Percentiles rank a stretch among this genome's conserved stretches.
phyloP scores from a whole-genome alignment of 352 stramenopile species.

The Pseudoperonospora humuli region DNA sequence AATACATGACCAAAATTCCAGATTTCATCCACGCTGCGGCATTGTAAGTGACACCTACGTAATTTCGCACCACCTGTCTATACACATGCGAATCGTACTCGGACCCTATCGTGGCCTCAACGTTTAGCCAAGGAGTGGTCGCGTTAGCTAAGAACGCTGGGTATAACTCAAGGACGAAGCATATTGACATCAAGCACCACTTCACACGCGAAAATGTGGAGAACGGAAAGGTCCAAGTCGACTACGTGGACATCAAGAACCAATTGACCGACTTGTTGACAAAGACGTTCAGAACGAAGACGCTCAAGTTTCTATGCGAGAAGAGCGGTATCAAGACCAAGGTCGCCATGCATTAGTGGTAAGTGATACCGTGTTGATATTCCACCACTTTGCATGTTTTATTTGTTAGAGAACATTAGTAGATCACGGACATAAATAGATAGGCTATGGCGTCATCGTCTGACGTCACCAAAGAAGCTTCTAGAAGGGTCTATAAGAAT shows the following conservation, averaged over 20 bases:
- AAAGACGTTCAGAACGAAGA: not conserved
- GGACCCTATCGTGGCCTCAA: too few species aligned
- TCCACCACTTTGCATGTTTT: too few species aligned
- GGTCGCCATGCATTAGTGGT: not conserved
- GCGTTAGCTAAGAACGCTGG: not conserved
- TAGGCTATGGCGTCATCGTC: too few species aligned
- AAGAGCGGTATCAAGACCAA: not conserved
- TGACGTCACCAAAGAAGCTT: too few species aligned
- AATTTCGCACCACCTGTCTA: constrained; percentile 23
- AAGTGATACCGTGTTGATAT: too few species aligned
- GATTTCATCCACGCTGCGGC: not conserved
- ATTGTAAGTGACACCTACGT: not conserved
- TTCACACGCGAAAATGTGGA: not conserved
- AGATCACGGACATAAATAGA: too few species aligned
- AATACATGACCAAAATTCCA: not conserved
- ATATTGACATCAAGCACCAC: not conserved
- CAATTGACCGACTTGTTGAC: not conserved
- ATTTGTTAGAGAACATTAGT: too few species aligned
- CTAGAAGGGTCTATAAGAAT: too few species aligned
- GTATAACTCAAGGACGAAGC: not conserved
- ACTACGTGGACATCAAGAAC: not conserved
- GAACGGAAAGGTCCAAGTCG: not conserved
- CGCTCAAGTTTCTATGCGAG: not conserved
- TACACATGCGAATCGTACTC: too few species aligned
- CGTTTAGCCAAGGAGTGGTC: constrained; percentile 5